These are phyloP conservation scores for Camellia sinensis DNA, from an alignment of 148 eudicot genomes.

Conservation along the genomic window DNA sequence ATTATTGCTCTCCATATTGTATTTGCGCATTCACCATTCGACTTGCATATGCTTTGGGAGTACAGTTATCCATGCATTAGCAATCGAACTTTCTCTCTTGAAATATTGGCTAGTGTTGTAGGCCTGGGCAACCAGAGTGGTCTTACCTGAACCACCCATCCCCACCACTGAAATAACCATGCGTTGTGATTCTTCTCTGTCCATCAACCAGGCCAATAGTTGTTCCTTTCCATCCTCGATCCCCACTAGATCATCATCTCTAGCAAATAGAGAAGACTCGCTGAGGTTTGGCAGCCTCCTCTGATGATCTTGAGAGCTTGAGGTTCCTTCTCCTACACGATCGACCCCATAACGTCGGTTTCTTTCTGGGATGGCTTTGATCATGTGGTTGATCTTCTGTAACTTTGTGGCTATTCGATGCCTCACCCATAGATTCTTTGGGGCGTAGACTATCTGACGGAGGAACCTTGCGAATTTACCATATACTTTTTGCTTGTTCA, in stretches of 20 bases:
- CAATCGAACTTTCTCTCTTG: conserved; percentile 10
- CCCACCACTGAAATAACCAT: conserved; percentile 16
- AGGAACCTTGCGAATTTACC: neutral
- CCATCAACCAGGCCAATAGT: neutral
- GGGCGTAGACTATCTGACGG: neutral
- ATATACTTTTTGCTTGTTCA: neutral
- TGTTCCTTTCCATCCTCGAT: neutral
- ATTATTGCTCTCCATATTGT: no score
- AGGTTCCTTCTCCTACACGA: neutral
- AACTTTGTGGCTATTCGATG: neutral
- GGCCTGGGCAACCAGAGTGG: conserved; percentile 14
- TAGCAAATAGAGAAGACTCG: neutral
- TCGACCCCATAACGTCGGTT: neutral
- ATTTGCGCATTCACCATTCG: no score
- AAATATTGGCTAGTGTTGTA: neutral
- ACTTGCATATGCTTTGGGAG: neutral
- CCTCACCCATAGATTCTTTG: conserved; percentile 2
- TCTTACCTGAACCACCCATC: conserved; percentile 24
- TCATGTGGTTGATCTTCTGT: neutral
- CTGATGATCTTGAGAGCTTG: no score
- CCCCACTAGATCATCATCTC: neutral
- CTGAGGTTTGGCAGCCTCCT: neutral
- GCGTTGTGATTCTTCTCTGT: neutral
- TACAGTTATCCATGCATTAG: conserved; percentile 17
- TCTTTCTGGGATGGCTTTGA: conserved; percentile 1